Base-by-base conservation (phyloP, 805 yeast genomes). In the Saturnispora zaruensis region DNA sequence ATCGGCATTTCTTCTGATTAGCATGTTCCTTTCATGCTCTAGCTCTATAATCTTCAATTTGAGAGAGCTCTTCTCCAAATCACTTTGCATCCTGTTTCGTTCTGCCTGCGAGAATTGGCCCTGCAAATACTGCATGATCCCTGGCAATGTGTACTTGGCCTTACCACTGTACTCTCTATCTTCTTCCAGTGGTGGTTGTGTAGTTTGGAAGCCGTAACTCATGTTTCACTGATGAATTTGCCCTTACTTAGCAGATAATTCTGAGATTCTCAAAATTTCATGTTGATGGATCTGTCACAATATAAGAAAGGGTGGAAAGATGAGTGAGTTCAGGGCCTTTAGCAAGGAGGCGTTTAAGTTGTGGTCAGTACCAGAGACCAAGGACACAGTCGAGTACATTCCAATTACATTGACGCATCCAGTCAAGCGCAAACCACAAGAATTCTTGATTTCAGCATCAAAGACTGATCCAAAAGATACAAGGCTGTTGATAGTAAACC, bases 81-180 rank as follows among this genome's bases (percentile, higher is more conserved):
- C 79, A 51, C 73, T 70, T 64, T 75, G 66, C 64, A 78, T 76
- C 56, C 77, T 71, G 60, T 66, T 66, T 34, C 62, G 59, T 46
- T 68, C 72, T 36, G 66, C 61, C 13, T 72, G 72, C 23, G 82
- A 77, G 61, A 77, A 78, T 54, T 78, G 82, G n/a, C 76, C 70
- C 40, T 80, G 79, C 51, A 78, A 63, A 57, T 78, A 78, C 57
- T 77, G 78, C 66, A 78, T 77, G 21, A 78, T 77, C 0, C 83
- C 83, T 0, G 83, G 83, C 14, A 78, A 66, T 3, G 82, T 76
- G 42, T 68, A 68, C 23, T 64, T 53, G 18, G 53, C 50, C 16
- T 50, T 34, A 9, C 40, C 40, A 28, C 45, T 51, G 32, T 32
- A 14, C 45, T 41, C 47, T 9, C 42, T 14, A 38, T 21, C 25